A percentile compares a stretch with the other conserved stretches of the same genome.
phyloP scores from a whole-genome alignment of 768 basidiomycete species.

The Tubosaeta sp. region DNA sequence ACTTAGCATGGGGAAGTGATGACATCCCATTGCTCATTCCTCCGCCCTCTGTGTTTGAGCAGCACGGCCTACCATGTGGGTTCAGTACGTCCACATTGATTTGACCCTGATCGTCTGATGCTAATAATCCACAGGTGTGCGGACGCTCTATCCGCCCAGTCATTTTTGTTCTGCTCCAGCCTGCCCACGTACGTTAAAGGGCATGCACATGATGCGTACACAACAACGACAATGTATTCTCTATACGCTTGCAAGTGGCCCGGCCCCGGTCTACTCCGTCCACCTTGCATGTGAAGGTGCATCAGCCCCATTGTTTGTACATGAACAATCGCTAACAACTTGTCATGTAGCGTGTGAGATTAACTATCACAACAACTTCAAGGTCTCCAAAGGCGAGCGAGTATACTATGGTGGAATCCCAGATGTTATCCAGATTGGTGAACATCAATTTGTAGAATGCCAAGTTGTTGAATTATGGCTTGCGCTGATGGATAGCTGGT shows the following conservation, averaged over 20 bases:
- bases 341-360: neutral
- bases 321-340: neutral
- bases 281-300: neutral
- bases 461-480: neutral
- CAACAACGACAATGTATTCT: neutral
- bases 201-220: neutral
- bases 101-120: neutral
- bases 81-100: neutral
- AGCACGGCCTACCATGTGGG: neutral
- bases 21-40: neutral
- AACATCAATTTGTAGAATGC: slow-evolving; percentile 1
- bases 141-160: neutral
- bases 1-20: neutral
- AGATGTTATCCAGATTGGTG: neutral
- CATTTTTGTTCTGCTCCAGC: neutral
- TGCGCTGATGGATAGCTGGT: neutral
- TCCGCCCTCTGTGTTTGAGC: neutral
- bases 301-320: neutral
- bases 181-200: neutral
- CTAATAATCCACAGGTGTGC: no score
- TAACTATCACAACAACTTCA: slow-evolving; percentile 6
- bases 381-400: neutral
- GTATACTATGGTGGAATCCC: neutral
- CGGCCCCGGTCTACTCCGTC: neutral
- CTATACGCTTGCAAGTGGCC: neutral